Evolutionary conservation across 371 early-diverging fungal genomes (phyloP).

Genomic region (Mucor saturninus): DNA sequence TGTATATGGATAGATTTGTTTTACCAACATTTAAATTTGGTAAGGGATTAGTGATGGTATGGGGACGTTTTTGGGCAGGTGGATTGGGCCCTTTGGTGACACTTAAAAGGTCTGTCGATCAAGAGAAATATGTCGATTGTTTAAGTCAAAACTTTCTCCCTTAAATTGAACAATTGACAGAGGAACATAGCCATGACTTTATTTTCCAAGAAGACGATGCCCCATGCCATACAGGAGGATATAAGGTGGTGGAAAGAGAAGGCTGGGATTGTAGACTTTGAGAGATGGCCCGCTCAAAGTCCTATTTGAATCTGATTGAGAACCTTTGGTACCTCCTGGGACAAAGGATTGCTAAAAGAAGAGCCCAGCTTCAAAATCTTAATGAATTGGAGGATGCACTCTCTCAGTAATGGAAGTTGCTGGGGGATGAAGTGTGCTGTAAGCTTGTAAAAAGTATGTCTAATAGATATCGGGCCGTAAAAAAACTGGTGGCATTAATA

Average conservation of each 20-base stretch:
- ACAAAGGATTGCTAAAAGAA: background rate
- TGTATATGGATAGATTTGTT: too few species aligned
- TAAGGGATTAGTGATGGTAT: background rate
- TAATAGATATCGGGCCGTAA: too few species aligned
- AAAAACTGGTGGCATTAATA: too few species aligned
- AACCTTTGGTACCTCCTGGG: background rate
- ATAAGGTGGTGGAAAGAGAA: background rate
- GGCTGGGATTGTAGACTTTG: background rate
- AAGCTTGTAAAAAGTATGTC: background rate
- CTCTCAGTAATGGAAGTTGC: background rate
- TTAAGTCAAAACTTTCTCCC: background rate
- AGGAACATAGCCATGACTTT: too few species aligned
- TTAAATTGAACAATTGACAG: too few species aligned
- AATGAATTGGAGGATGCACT: background rate
- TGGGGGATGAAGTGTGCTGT: background rate
- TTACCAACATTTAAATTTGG: too few species aligned
- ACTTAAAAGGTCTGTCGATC: background rate
- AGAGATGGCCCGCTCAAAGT: background rate
- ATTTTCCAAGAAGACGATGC: too few species aligned
- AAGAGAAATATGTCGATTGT: background rate
- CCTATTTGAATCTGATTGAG: background rate
- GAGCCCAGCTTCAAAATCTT: background rate
- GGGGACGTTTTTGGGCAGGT: too few species aligned
- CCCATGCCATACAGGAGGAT: too few species aligned
- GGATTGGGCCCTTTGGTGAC: too few species aligned